Conservation (phyloP, 345 rosid genomes). For the Hypericum perforatum region DNA sequence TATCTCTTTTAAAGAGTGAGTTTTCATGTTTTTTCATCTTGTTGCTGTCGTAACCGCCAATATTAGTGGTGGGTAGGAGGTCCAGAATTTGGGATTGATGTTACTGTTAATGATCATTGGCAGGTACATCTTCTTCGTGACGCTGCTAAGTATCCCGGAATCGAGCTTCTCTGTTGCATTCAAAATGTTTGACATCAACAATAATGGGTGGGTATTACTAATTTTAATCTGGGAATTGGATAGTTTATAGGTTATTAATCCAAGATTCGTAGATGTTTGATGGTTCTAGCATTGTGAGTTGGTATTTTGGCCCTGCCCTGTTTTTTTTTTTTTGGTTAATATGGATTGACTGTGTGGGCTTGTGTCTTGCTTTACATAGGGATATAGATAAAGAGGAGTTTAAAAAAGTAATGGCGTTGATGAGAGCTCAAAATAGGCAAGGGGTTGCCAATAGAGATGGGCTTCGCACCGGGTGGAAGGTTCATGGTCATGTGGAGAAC, state of each 20-base stretch:
- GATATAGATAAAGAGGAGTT: conserved; percentile 79
- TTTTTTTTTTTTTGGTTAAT: not conserved
- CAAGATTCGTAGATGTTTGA: no score
- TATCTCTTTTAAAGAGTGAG: conserved; percentile 93
- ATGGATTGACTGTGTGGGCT: conserved; percentile 8
- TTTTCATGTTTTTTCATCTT: conserved; percentile 1
- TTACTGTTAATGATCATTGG: conserved; percentile 7
- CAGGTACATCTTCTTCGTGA: conserved; percentile 92
- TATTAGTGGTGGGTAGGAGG: no score
- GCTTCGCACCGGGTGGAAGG: conserved; percentile 49
- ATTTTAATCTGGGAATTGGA: no score
- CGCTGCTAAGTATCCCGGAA: conserved; percentile 84
- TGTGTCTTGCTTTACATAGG: conserved; percentile 25
- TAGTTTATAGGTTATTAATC: no score
- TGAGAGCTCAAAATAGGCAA: conserved; percentile 81
- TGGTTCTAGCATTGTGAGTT: conserved; percentile 17
- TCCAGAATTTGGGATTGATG: not conserved
- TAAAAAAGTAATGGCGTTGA: conserved; percentile 84
- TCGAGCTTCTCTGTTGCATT: conserved; percentile 74
- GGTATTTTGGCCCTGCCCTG: conserved; percentile 7
- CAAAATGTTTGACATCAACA: conserved; percentile 84
- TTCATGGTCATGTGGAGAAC: conserved; percentile 52
- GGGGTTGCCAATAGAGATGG: conserved; percentile 68
- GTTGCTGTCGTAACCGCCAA: not conserved
- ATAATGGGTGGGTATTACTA: conserved; percentile 51